Base-by-base conservation (phyloP, 495 filamentous ascomycete species). In the Neurospora tetrasperma region DNA sequence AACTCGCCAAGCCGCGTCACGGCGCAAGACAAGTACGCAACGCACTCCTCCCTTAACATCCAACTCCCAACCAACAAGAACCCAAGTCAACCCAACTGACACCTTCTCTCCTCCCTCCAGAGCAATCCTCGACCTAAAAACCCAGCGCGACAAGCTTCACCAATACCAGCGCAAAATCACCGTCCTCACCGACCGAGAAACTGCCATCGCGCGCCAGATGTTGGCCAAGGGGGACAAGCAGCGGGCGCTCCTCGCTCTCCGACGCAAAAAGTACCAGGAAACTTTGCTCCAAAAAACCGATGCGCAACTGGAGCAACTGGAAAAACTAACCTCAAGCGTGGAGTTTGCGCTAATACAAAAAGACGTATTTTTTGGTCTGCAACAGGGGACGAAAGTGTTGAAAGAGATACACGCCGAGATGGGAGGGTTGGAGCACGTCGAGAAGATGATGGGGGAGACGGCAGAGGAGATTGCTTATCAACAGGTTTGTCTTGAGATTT, bases 211-310 rank as follows among this genome's bases (percentile, higher is more conserved):
- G n/a, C 87, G 88, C 71, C 86, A 93, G 83, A 92, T 94, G 80
- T 88, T 99, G 10, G 82, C 85, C 1, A 84, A 86, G 46, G 88
- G 90, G 79, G 92, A 98, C 82, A 92, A 92, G 78, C 84, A 87
- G 76, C 89, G 90, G 69, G 96, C 96, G 0, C 87, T 97, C 23
- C 89, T 99, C 8, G 96, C 96, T 0, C 87, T 99, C 44, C 93
- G 96, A 62, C 89, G 94, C 71, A 97, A 97, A 82, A 99, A 98
- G 81, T 99, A 97, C 85, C 96, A 99, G 79, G 93, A 98, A 79
- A 89, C 92, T 7, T 87, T 99, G 10, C 88, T 99, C 31, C 85
- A 87, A 69, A 96, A 97, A 81, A 98, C 96, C 8, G 96, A 98
- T 81, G 87, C 87, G 9, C 96, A 98, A 81, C 89, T 99, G 4